A percentile compares a stretch with the other conserved stretches of the same genome.
Evolutionary conservation across 805 yeast species (phyloP).

Genomic region (Candida orba): DNA sequence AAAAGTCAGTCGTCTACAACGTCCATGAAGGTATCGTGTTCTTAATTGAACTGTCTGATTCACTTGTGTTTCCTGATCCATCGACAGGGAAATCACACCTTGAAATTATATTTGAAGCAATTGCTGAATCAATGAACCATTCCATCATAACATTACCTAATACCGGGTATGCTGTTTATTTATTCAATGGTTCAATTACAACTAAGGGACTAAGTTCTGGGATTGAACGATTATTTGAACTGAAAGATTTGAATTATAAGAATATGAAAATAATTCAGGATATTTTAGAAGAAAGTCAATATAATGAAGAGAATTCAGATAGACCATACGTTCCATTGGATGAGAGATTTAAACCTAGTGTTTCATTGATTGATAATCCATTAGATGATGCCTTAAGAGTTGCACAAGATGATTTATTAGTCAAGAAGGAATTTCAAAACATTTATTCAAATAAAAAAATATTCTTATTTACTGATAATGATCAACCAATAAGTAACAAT

Average conservation of each 20-base stretch:
- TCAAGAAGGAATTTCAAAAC: constrained; percentile 31
- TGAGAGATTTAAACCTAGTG: constrained; percentile 24
- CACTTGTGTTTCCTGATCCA: constrained; percentile 35
- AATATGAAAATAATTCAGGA: constrained; percentile 52
- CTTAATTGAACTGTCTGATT: constrained; percentile 49
- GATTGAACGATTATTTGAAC: constrained; percentile 41
- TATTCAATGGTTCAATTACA: constrained; percentile 42
- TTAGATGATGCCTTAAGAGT: constrained; percentile 40
- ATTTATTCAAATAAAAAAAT: constrained; percentile 50
- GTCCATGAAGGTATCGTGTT: constrained; percentile 59
- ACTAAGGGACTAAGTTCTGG: constrained; percentile 32
- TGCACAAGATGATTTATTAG: constrained; percentile 48
- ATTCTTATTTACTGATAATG: constrained; percentile 70
- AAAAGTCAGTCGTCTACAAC: constrained; percentile 26
- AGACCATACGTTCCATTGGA: constrained; percentile 20
- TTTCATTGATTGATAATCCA: constrained; percentile 22
- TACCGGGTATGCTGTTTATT: constrained; percentile 70
- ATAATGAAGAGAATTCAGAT: constrained; percentile 1
- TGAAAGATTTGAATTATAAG: constrained; percentile 47
- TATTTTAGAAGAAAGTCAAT: constrained; percentile 37
- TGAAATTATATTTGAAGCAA: constrained; percentile 45
- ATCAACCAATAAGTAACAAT: constrained; percentile 47
- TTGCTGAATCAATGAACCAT: constrained; percentile 57
- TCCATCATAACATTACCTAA: constrained; percentile 57
- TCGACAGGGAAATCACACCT: constrained; percentile 34